Conservation (phyloP, 805 yeast species). For the Zygoascus tannicola region DNA sequence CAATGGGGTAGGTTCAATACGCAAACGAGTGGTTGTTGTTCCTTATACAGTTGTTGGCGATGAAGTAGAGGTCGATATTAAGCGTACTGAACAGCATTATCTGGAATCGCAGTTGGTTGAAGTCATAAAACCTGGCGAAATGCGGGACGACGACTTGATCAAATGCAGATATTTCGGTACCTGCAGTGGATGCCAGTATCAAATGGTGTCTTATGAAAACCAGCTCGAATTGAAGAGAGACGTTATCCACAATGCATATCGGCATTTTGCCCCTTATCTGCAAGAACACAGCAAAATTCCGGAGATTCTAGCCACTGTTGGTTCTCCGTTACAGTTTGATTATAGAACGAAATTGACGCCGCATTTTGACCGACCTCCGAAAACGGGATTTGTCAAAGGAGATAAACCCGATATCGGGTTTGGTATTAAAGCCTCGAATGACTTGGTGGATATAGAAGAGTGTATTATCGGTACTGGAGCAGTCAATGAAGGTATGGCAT, state of each 20-base stretch:
- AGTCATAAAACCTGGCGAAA: slow-evolving; percentile 35
- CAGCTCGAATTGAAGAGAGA: slow-evolving; percentile 66
- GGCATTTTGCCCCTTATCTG: slow-evolving; percentile 51
- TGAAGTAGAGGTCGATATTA: slow-evolving; percentile 54
- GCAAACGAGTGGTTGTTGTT: slow-evolving; percentile 50
- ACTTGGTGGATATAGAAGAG: slow-evolving; percentile 84
- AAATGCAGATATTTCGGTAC: slow-evolving; percentile 80
- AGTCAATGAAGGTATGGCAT: slow-evolving; percentile 60
- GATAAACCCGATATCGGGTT: slow-evolving; percentile 82
- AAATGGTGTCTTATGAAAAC: slow-evolving; percentile 59
- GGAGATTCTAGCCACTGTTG: slow-evolving; percentile 49
- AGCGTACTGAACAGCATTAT: slow-evolving; percentile 66
- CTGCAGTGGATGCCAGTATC: slow-evolving; percentile 94
- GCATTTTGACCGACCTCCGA: slow-evolving; percentile 71
- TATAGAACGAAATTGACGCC: slow-evolving; percentile 95
- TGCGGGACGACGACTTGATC: slow-evolving; percentile 48
- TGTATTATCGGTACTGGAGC: slow-evolving; percentile 82
- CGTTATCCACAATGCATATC: slow-evolving; percentile 75
- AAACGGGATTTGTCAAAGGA: slow-evolving; percentile 16
- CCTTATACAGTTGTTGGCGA: slow-evolving; percentile 93
- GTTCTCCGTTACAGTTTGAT: slow-evolving; percentile 65
- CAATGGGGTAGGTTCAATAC: neutral
- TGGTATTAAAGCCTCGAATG: slow-evolving; percentile 64
- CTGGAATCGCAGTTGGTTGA: slow-evolving; percentile 66
- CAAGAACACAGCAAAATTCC: too few species aligned